phyloP scores from a whole-genome alignment of 1,284 basidiomycete genomes.

The Apiotrichum akiyoshidainum region DNA sequence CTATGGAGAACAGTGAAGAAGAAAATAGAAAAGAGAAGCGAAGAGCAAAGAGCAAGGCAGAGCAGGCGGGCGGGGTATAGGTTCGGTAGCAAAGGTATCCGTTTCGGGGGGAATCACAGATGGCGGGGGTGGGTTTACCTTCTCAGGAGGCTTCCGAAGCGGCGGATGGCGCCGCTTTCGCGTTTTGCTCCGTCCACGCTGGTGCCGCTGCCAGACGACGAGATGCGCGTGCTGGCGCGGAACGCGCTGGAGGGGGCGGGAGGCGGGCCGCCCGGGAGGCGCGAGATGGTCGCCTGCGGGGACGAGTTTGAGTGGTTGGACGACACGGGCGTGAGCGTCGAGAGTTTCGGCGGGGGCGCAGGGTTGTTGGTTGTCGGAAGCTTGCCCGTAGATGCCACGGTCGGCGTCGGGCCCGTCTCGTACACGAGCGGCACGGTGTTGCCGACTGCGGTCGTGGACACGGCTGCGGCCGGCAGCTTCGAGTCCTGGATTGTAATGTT shows the following conservation, averaged over 20 bases:
- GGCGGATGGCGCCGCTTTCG: conserved; percentile 19
- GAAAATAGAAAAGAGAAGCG: neutral
- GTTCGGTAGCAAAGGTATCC: neutral
- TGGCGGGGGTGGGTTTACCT: conserved; percentile 11
- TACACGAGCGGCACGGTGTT: no score
- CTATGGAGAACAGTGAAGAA: neutral
- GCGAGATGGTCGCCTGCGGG: neutral
- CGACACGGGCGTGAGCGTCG: no score
- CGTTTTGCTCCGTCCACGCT: neutral
- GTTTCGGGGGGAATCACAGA: neutral
- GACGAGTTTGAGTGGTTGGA: no score
- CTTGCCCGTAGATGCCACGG: no score
- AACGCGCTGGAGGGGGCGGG: neutral
- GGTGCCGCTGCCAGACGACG: neutral
- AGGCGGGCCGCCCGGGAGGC: neutral
- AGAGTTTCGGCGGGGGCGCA: no score
- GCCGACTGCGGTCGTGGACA: neutral
- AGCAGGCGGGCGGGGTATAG: neutral
- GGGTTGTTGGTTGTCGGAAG: no score
- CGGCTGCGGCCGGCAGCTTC: neutral
- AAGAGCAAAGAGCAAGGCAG: neutral
- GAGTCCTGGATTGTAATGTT: neutral
- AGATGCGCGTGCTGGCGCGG: neutral
- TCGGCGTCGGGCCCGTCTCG: no score
- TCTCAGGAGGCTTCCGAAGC: conserved; percentile 38